Evolutionary conservation across 352 stramenopile species (phyloP), one percentile per base, ranked within the genome.

Genomic region (Globisporangium nodosum): DNA sequence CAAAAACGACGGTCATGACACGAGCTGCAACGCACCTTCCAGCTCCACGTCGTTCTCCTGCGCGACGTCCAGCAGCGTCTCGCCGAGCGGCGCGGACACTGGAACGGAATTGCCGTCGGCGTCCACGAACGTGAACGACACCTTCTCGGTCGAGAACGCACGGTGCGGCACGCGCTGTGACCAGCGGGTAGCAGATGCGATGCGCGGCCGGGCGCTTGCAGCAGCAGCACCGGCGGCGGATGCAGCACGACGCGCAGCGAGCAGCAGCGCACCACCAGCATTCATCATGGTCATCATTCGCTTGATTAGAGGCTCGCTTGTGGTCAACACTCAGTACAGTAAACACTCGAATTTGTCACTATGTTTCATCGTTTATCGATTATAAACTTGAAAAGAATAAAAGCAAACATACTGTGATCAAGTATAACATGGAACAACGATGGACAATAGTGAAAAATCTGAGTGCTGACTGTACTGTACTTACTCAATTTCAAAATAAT

Each of bases 31-130:
- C 33, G 33, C 33, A 80, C 74, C 71, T 73, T 98, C 92, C 3
- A 98, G 75, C 70, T 98, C 92, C 45, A 98, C 80, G 73, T 97
- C 90, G 68, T 98, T 94, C 43, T 96, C 86, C 51, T 97, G 86
- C 11, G 91, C 91, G 52, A 98, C 85, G 51, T 97, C 90, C 51
- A 97, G 70, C 35, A 98, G 69, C 43, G 80, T 85, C 42, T 96
- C 55, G 24, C 91, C 90, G 13, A 86, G 68, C 1, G 68, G 64
- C 1, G 90, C 91, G n/a, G 66, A 73, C 42, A 98, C 88, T 0
- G 66, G 64, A 6, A 76, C 78, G n/a, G 71, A 58, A 27, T 80
- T 74, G 33, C 88, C 90, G 52, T 97, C 87, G 16, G 65, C 73
- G 52, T 93, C 81, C 42, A 96, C 67, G 63, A 96, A 96, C 45